Evolutionary conservation across 2,329 filamentous ascomycete species (phyloP), one percentile per base, ranked within the genome.

Genomic region (Aspergillus neoniger): DNA sequence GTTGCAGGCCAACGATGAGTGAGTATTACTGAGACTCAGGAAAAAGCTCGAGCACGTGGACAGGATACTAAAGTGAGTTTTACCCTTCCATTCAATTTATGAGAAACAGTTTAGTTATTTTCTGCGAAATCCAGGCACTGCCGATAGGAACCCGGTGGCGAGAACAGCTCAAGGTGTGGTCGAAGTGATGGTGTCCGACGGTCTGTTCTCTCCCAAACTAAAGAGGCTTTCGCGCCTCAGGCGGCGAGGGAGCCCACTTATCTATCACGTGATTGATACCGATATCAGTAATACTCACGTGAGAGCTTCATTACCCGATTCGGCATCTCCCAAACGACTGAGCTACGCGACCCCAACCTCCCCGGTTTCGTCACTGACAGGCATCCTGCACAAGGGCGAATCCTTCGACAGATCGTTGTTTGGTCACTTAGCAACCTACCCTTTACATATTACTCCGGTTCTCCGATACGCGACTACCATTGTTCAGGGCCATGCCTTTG

Each of bases 1-100:
- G 71, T 80, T 80, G 79, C 77, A 81, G 77, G 82, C 81, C 78
- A 81, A 82, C 76, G 73, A 78, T 78, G 70, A 78, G 77, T 79
- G 77, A 79, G 77, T 78, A 74, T 79, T 80, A 80, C 78, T 76
- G 73, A 65, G 67, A 70, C 69, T 70, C 72, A 67, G 70, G 65
- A 70, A 65, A 68, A 68, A 36, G 32, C 70, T 69, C 64, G 66
- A 65, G 63, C 54, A 60, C 62, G 62, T 62, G 62, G 63, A 58
- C 48, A 59, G 63, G 55, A 64, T 63, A 62, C 47, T 58, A 65
- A 60, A 51, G 56, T 54, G 58, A 59, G 51, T 67, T 51, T 68
- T 67, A 67, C 68, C 64, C 65, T 70, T 67, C 64, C 67, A 69
- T 69, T 36, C 32, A 55, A 51, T 59, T 47, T 50, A 30, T 58